These are phyloP conservation scores for Taiozyma sp. DNA, from an alignment of 1,139 yeast genomes.

Conservation along the genomic window DNA sequence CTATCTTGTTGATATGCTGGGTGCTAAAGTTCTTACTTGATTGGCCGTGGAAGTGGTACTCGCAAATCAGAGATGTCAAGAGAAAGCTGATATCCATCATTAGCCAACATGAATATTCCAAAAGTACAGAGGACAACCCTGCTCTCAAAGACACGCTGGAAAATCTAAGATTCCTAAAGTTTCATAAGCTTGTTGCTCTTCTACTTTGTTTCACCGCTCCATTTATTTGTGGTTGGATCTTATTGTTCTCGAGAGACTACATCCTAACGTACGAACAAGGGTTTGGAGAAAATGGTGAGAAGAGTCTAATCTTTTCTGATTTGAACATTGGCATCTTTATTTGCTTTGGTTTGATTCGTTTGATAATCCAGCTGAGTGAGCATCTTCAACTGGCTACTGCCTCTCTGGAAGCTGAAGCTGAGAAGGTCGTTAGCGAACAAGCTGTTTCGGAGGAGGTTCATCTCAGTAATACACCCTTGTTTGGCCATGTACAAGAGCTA, in stretches of 20 bases:
- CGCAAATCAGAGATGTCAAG: slow-evolving; percentile 12
- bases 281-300: background rate
- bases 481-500: background rate
- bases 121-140: background rate
- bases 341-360: slow-evolving; percentile 15
- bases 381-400: slow-evolving; percentile 17
- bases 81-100: slow-evolving; percentile 5
- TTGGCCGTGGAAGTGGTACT: slow-evolving; percentile 23
- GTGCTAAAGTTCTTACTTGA: slow-evolving; percentile 15
- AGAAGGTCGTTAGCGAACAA: slow-evolving; percentile 5
- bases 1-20: slow-evolving; percentile 17
- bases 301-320: slow-evolving; percentile 10
- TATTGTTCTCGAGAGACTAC: slow-evolving; percentile 11
- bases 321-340: slow-evolving; percentile 18
- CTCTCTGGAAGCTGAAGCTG: slow-evolving; percentile 9
- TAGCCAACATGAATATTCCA: slow-evolving; percentile 1
- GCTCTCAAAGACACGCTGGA: background rate
- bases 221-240: slow-evolving; percentile 11
- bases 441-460: background rate
- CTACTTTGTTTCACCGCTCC: slow-evolving; percentile 11
- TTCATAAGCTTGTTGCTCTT: slow-evolving; percentile 8
- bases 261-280: slow-evolving; percentile 2
- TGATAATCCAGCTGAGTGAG: slow-evolving; percentile 15
- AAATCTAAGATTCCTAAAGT: slow-evolving; percentile 3
- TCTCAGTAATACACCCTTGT: background rate